These are phyloP conservation scores for Yamadazyma dendronema DNA, from an alignment of 1,139 yeast genomes.

Conservation along the genomic window DNA sequence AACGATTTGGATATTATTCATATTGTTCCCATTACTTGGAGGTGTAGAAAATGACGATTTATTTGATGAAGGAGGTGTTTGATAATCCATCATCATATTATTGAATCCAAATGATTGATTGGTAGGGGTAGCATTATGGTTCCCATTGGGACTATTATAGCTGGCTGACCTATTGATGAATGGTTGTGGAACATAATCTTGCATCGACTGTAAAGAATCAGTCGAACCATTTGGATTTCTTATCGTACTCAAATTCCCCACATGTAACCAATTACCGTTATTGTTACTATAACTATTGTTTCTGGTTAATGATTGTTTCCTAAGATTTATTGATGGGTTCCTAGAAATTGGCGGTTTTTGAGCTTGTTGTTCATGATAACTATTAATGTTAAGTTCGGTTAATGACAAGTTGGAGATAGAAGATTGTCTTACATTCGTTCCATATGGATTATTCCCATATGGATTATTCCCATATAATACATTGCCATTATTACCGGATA, in stretches of 20 bases:
- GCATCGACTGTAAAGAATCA: constrained; percentile 46
- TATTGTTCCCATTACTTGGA: constrained; percentile 12
- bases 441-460: constrained; percentile 10
- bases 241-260: constrained; percentile 41
- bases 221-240: constrained; percentile 35
- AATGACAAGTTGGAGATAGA: constrained; percentile 44
- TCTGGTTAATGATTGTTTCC: constrained; percentile 47
- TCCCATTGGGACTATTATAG: constrained; percentile 3
- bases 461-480: constrained; percentile 6
- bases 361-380: constrained; percentile 21
- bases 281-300: constrained; percentile 34
- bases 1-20: constrained; percentile 16
- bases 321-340: constrained; percentile 30
- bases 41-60: constrained; percentile 35
- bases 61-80: constrained; percentile 43
- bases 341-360: constrained; percentile 20
- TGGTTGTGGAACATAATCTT: constrained; percentile 45
- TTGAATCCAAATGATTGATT: constrained; percentile 14
- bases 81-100: constrained; percentile 41
- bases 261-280: constrained; percentile 43
- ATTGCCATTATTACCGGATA: background rate
- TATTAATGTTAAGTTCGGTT: constrained; percentile 39
- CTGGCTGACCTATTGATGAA: constrained; percentile 33
- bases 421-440: constrained; percentile 25
- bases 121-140: constrained; percentile 11